A percentile compares a stretch with the other conserved stretches of the same genome.
phyloP scores from a whole-genome alignment of 176 grass and related monocot genomes.

The Miscanthus lutarioriparius region DNA sequence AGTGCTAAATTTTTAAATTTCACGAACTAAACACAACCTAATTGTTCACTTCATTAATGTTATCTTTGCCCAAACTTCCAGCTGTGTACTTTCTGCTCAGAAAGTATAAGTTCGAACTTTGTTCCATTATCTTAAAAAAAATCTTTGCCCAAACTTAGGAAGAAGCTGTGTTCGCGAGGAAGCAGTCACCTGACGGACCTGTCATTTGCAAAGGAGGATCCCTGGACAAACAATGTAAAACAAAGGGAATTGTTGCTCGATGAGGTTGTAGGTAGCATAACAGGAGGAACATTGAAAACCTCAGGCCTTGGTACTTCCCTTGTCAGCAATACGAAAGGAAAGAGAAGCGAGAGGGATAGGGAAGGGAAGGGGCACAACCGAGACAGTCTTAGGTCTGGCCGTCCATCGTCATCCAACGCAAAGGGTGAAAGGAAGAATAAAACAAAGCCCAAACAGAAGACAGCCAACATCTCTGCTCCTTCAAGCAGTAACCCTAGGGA shows the following conservation, averaged over 20 bases:
- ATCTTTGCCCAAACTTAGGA: no score
- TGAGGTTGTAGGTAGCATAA: constrained; percentile 75
- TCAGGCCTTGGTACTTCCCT: constrained; percentile 51
- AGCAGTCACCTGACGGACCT: constrained; percentile 53
- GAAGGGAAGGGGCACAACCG: constrained; percentile 69
- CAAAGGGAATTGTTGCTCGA: constrained; percentile 85
- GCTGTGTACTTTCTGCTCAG: no score
- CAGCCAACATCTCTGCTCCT: constrained; percentile 50
- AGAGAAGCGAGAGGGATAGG: constrained; percentile 86
- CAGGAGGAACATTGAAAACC: constrained; percentile 51
- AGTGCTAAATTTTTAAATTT: no score
- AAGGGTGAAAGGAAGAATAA: constrained; percentile 80
- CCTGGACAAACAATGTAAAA: constrained; percentile 88
- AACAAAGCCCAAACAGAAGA: constrained; percentile 86
- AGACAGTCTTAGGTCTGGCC: constrained; percentile 47
- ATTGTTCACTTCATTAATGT: no score
- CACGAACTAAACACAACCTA: no score
- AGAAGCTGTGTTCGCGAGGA: constrained; percentile 30
- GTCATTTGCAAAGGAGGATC: constrained; percentile 68
- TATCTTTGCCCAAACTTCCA: no score
- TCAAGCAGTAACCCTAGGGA: constrained; percentile 42
- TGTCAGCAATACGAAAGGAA: constrained; percentile 72
- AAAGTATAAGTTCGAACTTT: no score
- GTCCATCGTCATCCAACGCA: constrained; percentile 56
- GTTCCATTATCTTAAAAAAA: no score